phyloP scores from a whole-genome alignment of 257 asterid genomes.

The Solanum tarijense region DNA sequence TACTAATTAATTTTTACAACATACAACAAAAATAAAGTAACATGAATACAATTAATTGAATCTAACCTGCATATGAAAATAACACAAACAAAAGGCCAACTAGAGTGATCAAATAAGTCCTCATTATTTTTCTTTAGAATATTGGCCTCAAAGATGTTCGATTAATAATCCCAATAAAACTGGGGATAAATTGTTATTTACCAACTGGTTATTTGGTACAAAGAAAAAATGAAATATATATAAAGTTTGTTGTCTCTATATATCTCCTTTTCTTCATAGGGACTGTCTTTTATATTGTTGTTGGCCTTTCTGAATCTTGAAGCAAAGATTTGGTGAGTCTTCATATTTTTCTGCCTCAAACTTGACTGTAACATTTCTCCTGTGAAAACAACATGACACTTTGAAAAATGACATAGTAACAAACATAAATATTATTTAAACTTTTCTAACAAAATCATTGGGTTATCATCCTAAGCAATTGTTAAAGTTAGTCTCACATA shows the following conservation, averaged over 20 bases:
- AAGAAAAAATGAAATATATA: neutral
- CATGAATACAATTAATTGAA: neutral
- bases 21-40: neutral
- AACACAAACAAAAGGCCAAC: slow-evolving; percentile 19
- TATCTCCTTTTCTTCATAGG: slow-evolving; percentile 1
- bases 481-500: neutral
- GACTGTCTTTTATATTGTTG: neutral
- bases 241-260: slow-evolving; percentile 1
- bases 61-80: slow-evolving; percentile 38
- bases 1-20: neutral
- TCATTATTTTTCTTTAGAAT: slow-evolving; percentile 15
- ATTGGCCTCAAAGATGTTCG: neutral
- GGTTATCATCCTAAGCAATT: neutral
- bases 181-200: slow-evolving; percentile 3
- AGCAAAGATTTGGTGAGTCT: slow-evolving; percentile 26
- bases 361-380: slow-evolving; percentile 7
- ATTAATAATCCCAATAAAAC: neutral
- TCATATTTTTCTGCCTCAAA: neutral
- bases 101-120: slow-evolving; percentile 6
- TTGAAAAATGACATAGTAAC: neutral
- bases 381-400: neutral
- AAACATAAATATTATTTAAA: neutral
- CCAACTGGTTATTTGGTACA: slow-evolving; percentile 53
- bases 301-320: slow-evolving; percentile 32
- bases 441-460: neutral